Base-by-base conservation (phyloP, 768 basidiomycete genomes). In the Pseudohyphozyma bogoriensis region DNA sequence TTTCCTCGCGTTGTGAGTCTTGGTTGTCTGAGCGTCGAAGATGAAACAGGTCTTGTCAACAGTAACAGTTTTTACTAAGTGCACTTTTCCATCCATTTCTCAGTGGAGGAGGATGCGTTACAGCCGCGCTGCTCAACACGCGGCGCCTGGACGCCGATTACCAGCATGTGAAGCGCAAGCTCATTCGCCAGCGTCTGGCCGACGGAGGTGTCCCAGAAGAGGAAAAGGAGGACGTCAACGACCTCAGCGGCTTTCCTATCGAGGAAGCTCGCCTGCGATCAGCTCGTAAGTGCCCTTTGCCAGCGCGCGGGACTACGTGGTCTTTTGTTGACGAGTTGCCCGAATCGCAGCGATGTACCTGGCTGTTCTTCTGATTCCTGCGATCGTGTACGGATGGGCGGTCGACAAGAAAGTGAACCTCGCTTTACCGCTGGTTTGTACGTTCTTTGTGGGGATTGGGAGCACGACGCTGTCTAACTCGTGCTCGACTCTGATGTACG, bases 1-100 rank as follows among this genome's bases (percentile, higher is more conserved):
- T 71, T 92, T 84, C 75, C 74, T 90, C 56, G 81, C 83, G 1
- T n/a, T n/a, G n/a, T n/a, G n/a, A n/a, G n/a, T n/a, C n/a, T n/a
- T n/a, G n/a, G n/a, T n/a, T n/a, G n/a, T n/a, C n/a, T n/a, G n/a
- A n/a, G n/a, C n/a, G n/a, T n/a, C n/a, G n/a, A n/a, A n/a, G n/a
- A n/a, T n/a, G n/a, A n/a, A n/a, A n/a, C n/a, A n/a, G n/a, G n/a
- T n/a, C n/a, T n/a, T n/a, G n/a, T n/a, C n/a, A n/a, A n/a, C n/a
- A n/a, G n/a, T n/a, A n/a, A n/a, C n/a, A n/a, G n/a, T n/a, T n/a
- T n/a, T n/a, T n/a, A n/a, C n/a, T n/a, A n/a, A n/a, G n/a, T n/a
- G n/a, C n/a, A n/a, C n/a, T n/a, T n/a, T n/a, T n/a, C n/a, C n/a
- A n/a, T n/a, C n/a, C n/a, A n/a, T n/a, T n/a, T n/a, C n/a, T n/a